Evolutionary conservation across 129 eudicot genomes (phyloP).

Genomic region (Flaveria trinervia): DNA sequence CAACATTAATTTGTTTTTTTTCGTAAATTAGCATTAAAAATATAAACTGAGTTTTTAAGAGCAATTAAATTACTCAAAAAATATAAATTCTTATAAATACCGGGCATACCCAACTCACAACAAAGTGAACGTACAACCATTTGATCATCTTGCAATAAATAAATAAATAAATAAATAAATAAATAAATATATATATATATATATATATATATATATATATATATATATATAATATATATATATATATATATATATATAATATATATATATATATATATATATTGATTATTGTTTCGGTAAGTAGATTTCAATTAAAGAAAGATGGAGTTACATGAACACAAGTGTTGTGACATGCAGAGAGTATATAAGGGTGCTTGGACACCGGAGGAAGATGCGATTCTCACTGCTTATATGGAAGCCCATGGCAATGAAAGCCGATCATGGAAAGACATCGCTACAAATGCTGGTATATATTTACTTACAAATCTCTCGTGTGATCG

Average conservation of each 20-base stretch:
- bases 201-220: too few relatives aligned
- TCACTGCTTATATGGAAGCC: background rate
- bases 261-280: too few relatives aligned
- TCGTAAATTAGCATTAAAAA: too few relatives aligned
- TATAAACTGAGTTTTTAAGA: too few relatives aligned
- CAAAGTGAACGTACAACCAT: background rate
- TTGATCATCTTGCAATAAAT: background rate
- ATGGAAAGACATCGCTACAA: background rate
- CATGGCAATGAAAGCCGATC: background rate
- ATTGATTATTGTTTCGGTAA: background rate
- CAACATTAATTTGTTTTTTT: too few relatives aligned
- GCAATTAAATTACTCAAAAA: too few relatives aligned
- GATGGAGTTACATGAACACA: slow-evolving; percentile 16
- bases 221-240: too few relatives aligned
- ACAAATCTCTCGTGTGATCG: too few relatives aligned
- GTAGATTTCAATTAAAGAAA: background rate
- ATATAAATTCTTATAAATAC: too few relatives aligned
- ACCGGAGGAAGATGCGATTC: slow-evolving; percentile 7
- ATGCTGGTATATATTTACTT: background rate
- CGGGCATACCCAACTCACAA: background rate
- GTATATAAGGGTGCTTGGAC: slow-evolving; percentile 20
- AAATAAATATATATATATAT: too few relatives aligned
- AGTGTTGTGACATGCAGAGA: slow-evolving; percentile 4
- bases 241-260: too few relatives aligned
- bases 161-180: too few relatives aligned